A percentile compares a stretch with the other conserved stretches of the same genome.
These are phyloP conservation scores for Zea luxurians DNA, from an alignment of 176 grass and related monocot genomes.

Conservation along the genomic window DNA sequence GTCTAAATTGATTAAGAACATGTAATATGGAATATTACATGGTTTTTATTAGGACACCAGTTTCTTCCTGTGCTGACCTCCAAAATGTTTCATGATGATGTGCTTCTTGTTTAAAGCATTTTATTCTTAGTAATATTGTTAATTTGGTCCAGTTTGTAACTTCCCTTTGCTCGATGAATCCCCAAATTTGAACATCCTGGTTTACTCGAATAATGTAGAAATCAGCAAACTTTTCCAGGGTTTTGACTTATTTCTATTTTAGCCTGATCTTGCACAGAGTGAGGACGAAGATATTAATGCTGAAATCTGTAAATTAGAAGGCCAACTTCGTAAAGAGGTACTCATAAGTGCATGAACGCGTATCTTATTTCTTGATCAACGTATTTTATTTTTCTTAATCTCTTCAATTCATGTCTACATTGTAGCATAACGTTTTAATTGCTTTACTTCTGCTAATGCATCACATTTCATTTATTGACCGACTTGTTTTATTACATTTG, in stretches of 20 bases:
- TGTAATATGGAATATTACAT: not conserved
- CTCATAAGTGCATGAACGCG: not conserved
- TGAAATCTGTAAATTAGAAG: conserved; percentile 62
- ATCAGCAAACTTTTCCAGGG: not conserved
- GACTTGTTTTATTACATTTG: conserved; percentile 29
- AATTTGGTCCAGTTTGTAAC: not conserved
- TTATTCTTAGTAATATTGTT: not conserved
- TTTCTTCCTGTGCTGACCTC: conserved; percentile 1
- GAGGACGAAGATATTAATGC: conserved; percentile 66
- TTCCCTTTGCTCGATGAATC: not conserved
- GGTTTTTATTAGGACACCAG: not conserved
- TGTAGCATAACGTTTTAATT: conserved; percentile 25
- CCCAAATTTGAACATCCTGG: not conserved
- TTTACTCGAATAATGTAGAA: conserved; percentile 19
- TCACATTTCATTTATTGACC: not conserved
- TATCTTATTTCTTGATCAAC: not conserved
- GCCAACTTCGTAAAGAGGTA: conserved; percentile 63
- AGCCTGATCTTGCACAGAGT: conserved; percentile 74
- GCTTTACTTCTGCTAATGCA: conserved; percentile 33
- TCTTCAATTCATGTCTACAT: not conserved
- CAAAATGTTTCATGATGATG: conserved; percentile 15
- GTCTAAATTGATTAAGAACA: conserved; percentile 17
- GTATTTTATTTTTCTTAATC: conserved; percentile 23
- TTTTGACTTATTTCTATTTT: conserved; percentile 34
- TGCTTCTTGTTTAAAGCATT: conserved; percentile 25